Base-by-base conservation (phyloP, 257 asterid genomes). In the Solanum corneliomulleri region DNA sequence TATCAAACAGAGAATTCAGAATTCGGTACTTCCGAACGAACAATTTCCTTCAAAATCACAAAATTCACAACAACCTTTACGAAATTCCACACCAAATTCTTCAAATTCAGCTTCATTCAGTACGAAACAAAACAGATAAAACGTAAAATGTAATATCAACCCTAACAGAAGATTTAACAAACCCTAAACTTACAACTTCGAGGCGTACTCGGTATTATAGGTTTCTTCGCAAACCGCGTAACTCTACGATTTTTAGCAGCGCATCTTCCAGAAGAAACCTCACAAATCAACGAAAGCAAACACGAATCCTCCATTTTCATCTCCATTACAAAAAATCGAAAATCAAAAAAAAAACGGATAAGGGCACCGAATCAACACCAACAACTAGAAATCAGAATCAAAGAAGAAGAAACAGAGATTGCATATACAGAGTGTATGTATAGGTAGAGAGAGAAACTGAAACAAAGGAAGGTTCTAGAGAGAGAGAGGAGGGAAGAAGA, bases 151-250 rank as follows among this genome's bases (percentile, higher is more conserved):
- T 25, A 62, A 89, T 2, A 89, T 2, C 85, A 74, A 74, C 89
- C 44, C 77, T 89, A 89, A 89, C 68, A 80, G 68, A 71, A 49
- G 88, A 44, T 91, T 91, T 88, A 93, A 83, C n/a, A 89, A 92
- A 85, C 91, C 95, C 96, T 93, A 92, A 95, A 95, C 84, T 93
- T 95, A 91, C 98, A 93, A 91, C 91, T 27, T 4, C 91, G 94
- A 86, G 97, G 95, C 76, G 86, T 91, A 75, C 86, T 82, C 47
- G 91, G 98, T 93, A 91, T 93, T 91, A 89, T 89, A 86, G 89
- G 92, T 41, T 90, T 92, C 35, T 86, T 91, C 89, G 88, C 89
- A 83, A 91, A 88, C 74, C 86, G 89, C n/a, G 31, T 6, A 87
- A 92, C 80, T 93, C 92, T 94, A 92, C 98, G 98, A 88, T 92